These are phyloP conservation scores for Malus asiatica DNA, from an alignment of 306 rosid species.

Conservation along the genomic window DNA sequence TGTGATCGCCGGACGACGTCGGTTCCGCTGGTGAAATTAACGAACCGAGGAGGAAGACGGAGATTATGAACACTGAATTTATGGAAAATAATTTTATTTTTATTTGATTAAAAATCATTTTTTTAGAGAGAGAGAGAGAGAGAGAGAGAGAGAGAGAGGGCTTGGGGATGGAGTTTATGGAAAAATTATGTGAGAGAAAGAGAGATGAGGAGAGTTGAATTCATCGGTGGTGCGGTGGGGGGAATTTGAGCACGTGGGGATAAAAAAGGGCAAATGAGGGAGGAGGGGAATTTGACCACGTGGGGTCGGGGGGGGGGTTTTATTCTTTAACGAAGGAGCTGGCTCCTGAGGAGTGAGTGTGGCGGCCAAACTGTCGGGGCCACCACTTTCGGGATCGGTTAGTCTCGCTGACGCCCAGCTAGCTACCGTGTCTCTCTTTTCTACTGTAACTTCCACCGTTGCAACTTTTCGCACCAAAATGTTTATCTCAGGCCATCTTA, in stretches of 20 bases:
- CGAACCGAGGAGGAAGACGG: not conserved
- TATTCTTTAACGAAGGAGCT: not conserved
- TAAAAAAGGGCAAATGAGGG: not conserved
- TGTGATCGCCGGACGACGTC: conserved; percentile 10
- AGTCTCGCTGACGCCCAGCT: not conserved
- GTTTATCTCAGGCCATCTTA: too few species aligned
- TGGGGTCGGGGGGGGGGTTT: not conserved
- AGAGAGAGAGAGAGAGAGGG: not conserved
- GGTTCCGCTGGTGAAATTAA: not conserved
- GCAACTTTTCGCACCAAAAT: not conserved
- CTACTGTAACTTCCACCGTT: not conserved
- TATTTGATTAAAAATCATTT: conserved; percentile 26
- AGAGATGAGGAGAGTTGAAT: not conserved
- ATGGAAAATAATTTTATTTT: not conserved
- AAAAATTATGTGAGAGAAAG: not conserved
- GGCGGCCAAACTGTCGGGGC: not conserved
- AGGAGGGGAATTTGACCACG: conserved; percentile 21
- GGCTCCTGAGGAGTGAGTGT: not conserved
- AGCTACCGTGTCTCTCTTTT: not conserved
- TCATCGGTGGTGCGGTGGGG: not conserved
- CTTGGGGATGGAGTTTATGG: not conserved
- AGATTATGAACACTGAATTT: not conserved
- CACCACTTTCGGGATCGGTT: not conserved
- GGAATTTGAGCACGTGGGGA: conserved; percentile 14
- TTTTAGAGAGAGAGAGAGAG: not conserved